Conservation (phyloP, 2,329 filamentous ascomycete species). For the Hypoxylon sp. region DNA sequence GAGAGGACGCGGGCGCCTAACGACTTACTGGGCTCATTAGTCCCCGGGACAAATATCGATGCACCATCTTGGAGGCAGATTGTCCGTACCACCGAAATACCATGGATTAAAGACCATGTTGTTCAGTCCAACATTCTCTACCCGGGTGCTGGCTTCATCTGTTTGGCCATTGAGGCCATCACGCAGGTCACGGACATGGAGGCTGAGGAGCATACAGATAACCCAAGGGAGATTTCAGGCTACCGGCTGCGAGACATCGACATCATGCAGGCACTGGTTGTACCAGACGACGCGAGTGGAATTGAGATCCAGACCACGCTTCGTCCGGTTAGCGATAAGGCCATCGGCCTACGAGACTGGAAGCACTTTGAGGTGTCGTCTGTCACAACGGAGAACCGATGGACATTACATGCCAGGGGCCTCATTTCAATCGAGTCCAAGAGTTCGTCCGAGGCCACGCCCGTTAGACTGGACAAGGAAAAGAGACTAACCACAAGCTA, state of each 20-base stretch:
- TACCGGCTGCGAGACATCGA: slow-evolving; percentile 34
- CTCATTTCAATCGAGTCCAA: slow-evolving; percentile 11
- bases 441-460: neutral
- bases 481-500: slow-evolving; percentile 2
- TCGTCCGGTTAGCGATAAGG: neutral
- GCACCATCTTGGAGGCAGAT: slow-evolving; percentile 26
- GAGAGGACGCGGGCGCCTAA: slow-evolving; percentile 22
- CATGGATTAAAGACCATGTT: slow-evolving; percentile 42
- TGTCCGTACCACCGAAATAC: slow-evolving; percentile 24
- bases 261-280: slow-evolving; percentile 21
- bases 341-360: slow-evolving; percentile 15
- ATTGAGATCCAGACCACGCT: slow-evolving; percentile 37
- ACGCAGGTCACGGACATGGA: slow-evolving; percentile 13
- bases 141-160: slow-evolving; percentile 39
- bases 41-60: slow-evolving; percentile 6
- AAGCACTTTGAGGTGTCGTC: slow-evolving; percentile 27
- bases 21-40: slow-evolving; percentile 35
- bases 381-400: slow-evolving; percentile 27
- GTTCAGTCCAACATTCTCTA: slow-evolving; percentile 30
- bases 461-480: neutral
- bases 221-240: neutral
- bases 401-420: slow-evolving; percentile 36
- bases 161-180: slow-evolving; percentile 40
- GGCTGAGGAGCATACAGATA: neutral
- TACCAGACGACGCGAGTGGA: slow-evolving; percentile 33